Percentiles rank a stretch among this genome's conserved stretches.
Conservation (phyloP, 2,329 filamentous ascomycete genomes). For the Endocalyx cinctus region DNA sequence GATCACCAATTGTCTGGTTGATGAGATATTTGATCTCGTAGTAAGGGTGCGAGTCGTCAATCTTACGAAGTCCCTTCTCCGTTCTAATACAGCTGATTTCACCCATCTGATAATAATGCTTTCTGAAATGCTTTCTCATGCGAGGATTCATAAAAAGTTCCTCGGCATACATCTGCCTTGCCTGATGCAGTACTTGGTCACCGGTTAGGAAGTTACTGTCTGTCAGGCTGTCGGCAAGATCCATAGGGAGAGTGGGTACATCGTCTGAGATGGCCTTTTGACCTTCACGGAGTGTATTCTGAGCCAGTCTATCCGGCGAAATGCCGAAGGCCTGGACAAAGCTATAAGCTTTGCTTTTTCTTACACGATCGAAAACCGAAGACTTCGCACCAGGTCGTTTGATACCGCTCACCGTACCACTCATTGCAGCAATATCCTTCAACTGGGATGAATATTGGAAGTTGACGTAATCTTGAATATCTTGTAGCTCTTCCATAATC, state of each 20-base stretch:
- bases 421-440: slow-evolving; percentile 68
- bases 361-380: slow-evolving; percentile 76
- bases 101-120: slow-evolving; percentile 77
- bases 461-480: slow-evolving; percentile 92
- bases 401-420: slow-evolving; percentile 58
- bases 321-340: slow-evolving; percentile 90
- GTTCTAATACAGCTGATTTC: slow-evolving; percentile 85
- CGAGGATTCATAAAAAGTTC: slow-evolving; percentile 84
- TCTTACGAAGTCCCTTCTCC: slow-evolving; percentile 88
- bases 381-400: slow-evolving; percentile 82
- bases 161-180: slow-evolving; percentile 84
- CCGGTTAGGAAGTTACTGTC: slow-evolving; percentile 71
- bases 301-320: slow-evolving; percentile 79
- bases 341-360: slow-evolving; percentile 72
- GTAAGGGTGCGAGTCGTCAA: slow-evolving; percentile 91
- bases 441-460: slow-evolving; percentile 86
- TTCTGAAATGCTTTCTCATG: slow-evolving; percentile 81
- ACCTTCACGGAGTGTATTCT: slow-evolving; percentile 76
- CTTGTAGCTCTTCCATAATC: slow-evolving; percentile 92
- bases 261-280: slow-evolving; percentile 83
- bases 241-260: slow-evolving; percentile 70
- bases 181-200: slow-evolving; percentile 69
- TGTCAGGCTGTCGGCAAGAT: slow-evolving; percentile 77
- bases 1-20: slow-evolving; percentile 77
- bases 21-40: slow-evolving; percentile 97